Conservation (phyloP, 2,329 filamentous ascomycete genomes). For the Graphilbum sp. region DNA sequence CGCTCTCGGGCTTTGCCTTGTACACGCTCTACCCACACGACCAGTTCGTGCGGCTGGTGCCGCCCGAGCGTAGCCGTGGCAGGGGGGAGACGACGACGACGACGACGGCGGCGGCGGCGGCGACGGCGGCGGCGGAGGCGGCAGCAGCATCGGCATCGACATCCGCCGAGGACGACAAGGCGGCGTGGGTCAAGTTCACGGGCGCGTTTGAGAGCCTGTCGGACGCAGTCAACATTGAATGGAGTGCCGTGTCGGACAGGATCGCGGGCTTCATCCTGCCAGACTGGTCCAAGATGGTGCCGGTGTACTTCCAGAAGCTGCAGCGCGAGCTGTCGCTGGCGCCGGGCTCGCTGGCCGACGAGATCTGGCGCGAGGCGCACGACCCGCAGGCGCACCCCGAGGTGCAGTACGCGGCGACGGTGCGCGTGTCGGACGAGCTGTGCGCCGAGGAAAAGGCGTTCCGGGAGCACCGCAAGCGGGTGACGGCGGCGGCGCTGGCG, state of each 20-base stretch:
- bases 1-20: too few species aligned
- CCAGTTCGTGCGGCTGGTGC: too few species aligned
- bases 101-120: too few species aligned
- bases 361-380: slow-evolving; percentile 86
- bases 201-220: slow-evolving; percentile 34
- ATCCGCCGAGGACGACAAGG: background rate
- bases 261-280: slow-evolving; percentile 61
- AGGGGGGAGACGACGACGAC: too few species aligned
- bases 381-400: slow-evolving; percentile 75
- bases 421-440: slow-evolving; percentile 53
- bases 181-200: slow-evolving; percentile 31
- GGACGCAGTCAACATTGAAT: slow-evolving; percentile 35
- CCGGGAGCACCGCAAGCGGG: slow-evolving; percentile 47
- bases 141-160: too few species aligned
- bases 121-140: too few species aligned
- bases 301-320: slow-evolving; percentile 63
- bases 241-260: slow-evolving; percentile 35
- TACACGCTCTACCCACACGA: too few species aligned
- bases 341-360: slow-evolving; percentile 73
- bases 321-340: slow-evolving; percentile 78
- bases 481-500: slow-evolving; percentile 59
- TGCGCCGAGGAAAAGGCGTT: slow-evolving; percentile 74
- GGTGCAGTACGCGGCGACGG: slow-evolving; percentile 63
- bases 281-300: slow-evolving; percentile 64
- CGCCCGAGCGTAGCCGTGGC: too few species aligned